These are phyloP conservation scores for Alternaria viburni DNA, from an alignment of 2,329 filamentous ascomycete species.

Conservation along the genomic window DNA sequence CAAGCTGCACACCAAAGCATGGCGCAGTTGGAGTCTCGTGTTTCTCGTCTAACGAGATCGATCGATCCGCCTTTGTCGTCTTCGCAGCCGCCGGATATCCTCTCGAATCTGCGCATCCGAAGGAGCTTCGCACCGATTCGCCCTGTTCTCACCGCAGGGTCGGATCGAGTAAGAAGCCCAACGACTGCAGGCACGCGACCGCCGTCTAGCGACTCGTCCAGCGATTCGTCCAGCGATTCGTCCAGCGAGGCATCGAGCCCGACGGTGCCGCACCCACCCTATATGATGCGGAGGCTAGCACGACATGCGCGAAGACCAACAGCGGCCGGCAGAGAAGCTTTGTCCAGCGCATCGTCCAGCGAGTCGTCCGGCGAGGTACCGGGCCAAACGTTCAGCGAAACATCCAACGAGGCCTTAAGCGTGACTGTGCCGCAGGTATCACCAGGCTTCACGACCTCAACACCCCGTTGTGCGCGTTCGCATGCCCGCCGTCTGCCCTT, in stretches of 20 bases:
- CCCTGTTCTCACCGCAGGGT: not conserved
- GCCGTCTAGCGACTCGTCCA: not conserved
- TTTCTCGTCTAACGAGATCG: not conserved
- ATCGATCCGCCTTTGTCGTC: not conserved
- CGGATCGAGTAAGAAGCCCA: not conserved
- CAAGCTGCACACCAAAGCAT: not conserved
- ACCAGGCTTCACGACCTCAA: not conserved
- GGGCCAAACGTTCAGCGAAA: not conserved
- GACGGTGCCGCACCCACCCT: too few species aligned
- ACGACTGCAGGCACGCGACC: not conserved
- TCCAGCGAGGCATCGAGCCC: not conserved
- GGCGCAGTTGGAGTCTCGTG: not conserved
- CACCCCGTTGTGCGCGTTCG: not conserved
- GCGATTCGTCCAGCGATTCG: not conserved
- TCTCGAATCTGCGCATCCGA: not conserved
- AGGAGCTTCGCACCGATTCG: not conserved
- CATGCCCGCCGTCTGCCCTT: constrained; percentile 26
- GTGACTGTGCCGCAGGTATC: not conserved
- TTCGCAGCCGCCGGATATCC: not conserved
- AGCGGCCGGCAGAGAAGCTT: not conserved
- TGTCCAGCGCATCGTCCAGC: not conserved
- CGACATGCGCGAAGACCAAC: not conserved
- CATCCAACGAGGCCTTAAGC: not conserved
- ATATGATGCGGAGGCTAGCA: not conserved
- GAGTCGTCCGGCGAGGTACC: not conserved